Evolutionary conservation across 371 early-diverging fungal genomes (phyloP).

Genomic region (Mortierella sp.): DNA sequence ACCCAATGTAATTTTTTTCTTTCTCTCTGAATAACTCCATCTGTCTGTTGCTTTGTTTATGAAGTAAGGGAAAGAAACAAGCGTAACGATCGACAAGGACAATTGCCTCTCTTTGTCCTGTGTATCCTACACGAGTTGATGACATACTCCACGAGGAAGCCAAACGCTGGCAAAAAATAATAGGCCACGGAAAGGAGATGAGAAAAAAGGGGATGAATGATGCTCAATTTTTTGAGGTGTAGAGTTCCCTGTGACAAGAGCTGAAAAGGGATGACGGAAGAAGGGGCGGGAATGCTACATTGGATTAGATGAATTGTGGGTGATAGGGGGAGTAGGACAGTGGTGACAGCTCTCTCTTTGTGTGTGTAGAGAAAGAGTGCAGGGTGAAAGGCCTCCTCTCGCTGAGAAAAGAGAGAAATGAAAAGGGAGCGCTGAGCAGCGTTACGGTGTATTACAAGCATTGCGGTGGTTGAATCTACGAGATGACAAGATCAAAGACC

Average conservation of each 20-base stretch:
- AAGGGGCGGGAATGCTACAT: not conserved
- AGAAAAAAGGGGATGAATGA: not conserved
- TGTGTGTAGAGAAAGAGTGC: not conserved
- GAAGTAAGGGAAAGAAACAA: no score
- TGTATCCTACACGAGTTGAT: not conserved
- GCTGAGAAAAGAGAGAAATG: not conserved
- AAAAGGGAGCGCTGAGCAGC: not conserved
- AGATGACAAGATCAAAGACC: not conserved
- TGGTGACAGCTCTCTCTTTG: not conserved
- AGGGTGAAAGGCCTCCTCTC: no score
- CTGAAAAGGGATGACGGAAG: no score
- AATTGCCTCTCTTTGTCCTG: no score
- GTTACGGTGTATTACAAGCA: not conserved
- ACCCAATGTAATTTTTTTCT: constrained; percentile 3
- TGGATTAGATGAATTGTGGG: no score
- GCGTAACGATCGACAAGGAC: no score
- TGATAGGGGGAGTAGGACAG: no score
- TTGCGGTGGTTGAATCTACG: not conserved
- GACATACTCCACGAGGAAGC: not conserved
- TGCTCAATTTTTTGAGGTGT: not conserved
- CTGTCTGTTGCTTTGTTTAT: not conserved
- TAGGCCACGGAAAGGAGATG: not conserved
- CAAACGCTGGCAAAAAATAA: not conserved
- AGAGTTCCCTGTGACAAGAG: no score
- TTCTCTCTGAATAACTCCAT: not conserved